Evolutionary conservation across 257 asterid species (phyloP).

Genomic region (Solanum dulcamara): DNA sequence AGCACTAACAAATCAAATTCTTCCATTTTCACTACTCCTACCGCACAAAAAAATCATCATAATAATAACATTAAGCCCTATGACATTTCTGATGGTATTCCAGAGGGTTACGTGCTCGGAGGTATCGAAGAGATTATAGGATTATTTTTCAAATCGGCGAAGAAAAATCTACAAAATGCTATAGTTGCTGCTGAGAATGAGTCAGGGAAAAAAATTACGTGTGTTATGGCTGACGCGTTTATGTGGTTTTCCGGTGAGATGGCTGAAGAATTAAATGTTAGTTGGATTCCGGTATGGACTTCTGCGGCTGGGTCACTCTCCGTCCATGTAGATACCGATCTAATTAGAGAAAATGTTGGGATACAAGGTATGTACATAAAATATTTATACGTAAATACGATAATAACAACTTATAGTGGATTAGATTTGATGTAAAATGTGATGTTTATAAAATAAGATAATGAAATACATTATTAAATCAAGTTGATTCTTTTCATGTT

Average conservation of each 20-base stretch:
- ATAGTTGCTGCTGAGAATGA: constrained; percentile 22
- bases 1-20: constrained; percentile 27
- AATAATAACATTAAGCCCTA: constrained; percentile 11
- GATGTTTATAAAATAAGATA: too few species aligned
- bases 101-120: constrained; percentile 12
- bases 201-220: constrained; percentile 21
- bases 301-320: constrained; percentile 29
- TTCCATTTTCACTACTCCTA: neutral
- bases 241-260: constrained; percentile 27
- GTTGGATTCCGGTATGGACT: constrained; percentile 48
- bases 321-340: constrained; percentile 31
- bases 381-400: too few species aligned
- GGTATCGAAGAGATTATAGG: constrained; percentile 24
- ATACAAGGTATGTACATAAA: neutral
- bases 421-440: too few species aligned
- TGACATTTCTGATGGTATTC: constrained; percentile 28
- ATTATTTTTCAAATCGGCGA: constrained; percentile 26
- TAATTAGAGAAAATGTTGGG: constrained; percentile 21
- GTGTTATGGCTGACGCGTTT: constrained; percentile 44
- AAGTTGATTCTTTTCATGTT: too few species aligned
- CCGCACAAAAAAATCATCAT: neutral
- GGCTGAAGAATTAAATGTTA: constrained; percentile 23
- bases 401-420: too few species aligned
- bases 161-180: constrained; percentile 16
- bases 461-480: too few species aligned